Conservation (phyloP, 345 rosid species). For the Schrenkiella parvula region DNA sequence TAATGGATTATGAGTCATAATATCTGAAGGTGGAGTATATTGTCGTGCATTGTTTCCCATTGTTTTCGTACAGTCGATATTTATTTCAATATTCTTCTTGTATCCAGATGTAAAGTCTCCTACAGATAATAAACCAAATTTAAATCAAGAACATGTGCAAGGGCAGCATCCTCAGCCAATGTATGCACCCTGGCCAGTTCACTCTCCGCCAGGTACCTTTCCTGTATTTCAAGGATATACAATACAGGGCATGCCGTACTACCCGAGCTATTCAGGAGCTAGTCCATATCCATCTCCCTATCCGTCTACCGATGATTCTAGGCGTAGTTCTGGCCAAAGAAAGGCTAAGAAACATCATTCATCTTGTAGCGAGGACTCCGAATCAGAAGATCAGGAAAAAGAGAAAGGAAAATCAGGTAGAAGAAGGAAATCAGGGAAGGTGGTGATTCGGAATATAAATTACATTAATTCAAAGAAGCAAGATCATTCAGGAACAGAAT, state of each 20-base stretch:
- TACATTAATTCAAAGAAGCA: conserved; percentile 67
- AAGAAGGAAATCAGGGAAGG: conserved; percentile 62
- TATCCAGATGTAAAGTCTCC: conserved; percentile 57
- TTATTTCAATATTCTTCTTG: background rate
- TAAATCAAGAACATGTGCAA: conserved; percentile 55
- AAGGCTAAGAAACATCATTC: conserved; percentile 56
- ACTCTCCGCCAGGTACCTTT: conserved; percentile 77
- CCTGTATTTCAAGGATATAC: conserved; percentile 84
- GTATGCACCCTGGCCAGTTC: conserved; percentile 85
- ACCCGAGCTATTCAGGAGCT: conserved; percentile 64
- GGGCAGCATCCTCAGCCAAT: conserved; percentile 71
- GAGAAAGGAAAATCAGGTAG: conserved; percentile 54
- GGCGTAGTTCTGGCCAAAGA: conserved; percentile 51
- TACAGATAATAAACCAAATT: conserved; percentile 49
- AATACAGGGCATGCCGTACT: conserved; percentile 80
- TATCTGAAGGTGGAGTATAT: too few species aligned
- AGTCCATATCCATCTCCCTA: conserved; percentile 63
- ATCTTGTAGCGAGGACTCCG: conserved; percentile 54
- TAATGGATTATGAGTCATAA: background rate
- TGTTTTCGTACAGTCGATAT: conserved; percentile 7
- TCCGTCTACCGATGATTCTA: conserved; percentile 62
- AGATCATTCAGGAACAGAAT: conserved; percentile 50
- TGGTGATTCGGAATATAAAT: conserved; percentile 82
- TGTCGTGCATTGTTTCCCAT: too few species aligned
- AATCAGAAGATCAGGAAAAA: conserved; percentile 45